Evolutionary conservation across 129 eudicot genomes (phyloP), one percentile per base, ranked within the genome.

Genomic region (Escallonia herrerae): DNA sequence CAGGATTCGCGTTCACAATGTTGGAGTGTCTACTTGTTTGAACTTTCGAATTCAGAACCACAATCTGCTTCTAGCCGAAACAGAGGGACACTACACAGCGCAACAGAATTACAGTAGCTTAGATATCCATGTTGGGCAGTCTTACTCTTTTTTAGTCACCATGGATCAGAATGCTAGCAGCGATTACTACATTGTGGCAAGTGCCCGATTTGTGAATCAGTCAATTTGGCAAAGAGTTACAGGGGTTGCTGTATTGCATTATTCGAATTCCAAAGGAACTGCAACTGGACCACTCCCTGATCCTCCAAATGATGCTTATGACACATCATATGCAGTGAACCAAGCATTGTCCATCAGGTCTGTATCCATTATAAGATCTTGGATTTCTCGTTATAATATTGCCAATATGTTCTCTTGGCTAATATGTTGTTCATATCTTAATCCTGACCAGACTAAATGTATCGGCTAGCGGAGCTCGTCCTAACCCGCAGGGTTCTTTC

Each of bases 391-490:
- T 22, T 1, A 22, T 22, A 22, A 22, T 22, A 22, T 22, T 22
- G 49, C 49, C 49, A 5, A 5, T 5, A 37, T 22, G 1, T 10
- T 40, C 14, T 47, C 58, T 13, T 43, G 14, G 42, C 53, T 53
- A 9, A 14, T 48, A 5, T 69, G 53, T 70, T 43, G 2, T 33
- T 44, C 72, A 40, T 41, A 58, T 62, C 52, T 63, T 9, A 38
- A 4, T 62, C 11, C 64, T 55, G 57, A 40, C 52, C 81, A 89
- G 99, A 88, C 86, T 82, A 76, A 94, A 94, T 70, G 85, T 61
- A 42, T 50, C 90, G 5, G 99, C 99, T n/a, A 89, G 99, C 79
- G 99, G 99, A 65, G 97, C 99, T 63, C 97, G 99, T 45, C 97
- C 99, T 41, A 94, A 94, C 72, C 95, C 99, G 4, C 99, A 94